Conservation (phyloP, 345 rosid genomes). For the Firmiana major region DNA sequence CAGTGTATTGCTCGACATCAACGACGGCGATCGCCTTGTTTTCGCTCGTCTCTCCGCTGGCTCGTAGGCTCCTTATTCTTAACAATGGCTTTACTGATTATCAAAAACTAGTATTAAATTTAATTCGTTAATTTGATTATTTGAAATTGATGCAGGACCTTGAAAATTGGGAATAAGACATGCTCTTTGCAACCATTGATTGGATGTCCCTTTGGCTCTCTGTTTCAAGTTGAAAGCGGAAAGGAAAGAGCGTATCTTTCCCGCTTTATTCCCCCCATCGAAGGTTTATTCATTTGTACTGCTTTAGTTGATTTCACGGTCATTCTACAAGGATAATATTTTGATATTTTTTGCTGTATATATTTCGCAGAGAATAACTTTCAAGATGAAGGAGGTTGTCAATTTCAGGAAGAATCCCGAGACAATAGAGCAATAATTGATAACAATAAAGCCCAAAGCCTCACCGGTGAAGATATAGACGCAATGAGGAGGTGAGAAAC, state of each 20-base stretch:
- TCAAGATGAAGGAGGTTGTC: slow-evolving; percentile 26
- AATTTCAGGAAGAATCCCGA: slow-evolving; percentile 44
- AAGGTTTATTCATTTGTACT: slow-evolving; percentile 39
- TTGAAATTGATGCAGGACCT: slow-evolving; percentile 30
- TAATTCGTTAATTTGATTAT: neutral
- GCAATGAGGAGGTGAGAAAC: slow-evolving; percentile 60
- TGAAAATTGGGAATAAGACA: slow-evolving; percentile 71
- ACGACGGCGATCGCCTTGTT: slow-evolving; percentile 95
- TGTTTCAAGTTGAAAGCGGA: slow-evolving; percentile 72
- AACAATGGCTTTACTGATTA: neutral
- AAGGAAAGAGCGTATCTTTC: slow-evolving; percentile 53
- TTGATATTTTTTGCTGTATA: neutral
- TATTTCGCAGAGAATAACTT: slow-evolving; percentile 30
- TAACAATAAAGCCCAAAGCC: slow-evolving; percentile 76
- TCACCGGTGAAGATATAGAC: slow-evolving; percentile 78
- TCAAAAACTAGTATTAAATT: neutral
- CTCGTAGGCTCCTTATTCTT: slow-evolving; percentile 46
- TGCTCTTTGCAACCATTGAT: slow-evolving; percentile 67
- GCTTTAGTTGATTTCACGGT: neutral
- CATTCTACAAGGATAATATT: neutral
- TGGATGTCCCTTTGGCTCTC: slow-evolving; percentile 82
- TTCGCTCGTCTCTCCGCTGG: slow-evolving; percentile 80
- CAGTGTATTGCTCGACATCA: slow-evolving; percentile 90
- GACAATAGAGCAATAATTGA: slow-evolving; percentile 77
- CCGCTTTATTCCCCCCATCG: slow-evolving; percentile 38